Evolutionary conservation across 257 asterid species (phyloP).

Genomic region (Linderniella brevidens): DNA sequence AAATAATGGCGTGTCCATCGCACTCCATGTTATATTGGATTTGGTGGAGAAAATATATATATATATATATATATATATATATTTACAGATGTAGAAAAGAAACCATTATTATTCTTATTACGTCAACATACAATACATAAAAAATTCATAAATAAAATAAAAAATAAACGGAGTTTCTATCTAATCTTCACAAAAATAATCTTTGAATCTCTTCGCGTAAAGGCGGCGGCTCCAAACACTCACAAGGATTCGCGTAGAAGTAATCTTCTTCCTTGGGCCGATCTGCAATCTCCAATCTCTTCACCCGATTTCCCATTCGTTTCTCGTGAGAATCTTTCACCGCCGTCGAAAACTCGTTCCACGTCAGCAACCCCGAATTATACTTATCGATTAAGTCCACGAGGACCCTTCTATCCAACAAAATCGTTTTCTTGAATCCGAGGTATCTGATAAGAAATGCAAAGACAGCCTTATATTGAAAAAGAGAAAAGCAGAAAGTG

Average conservation of each 20-base stretch:
- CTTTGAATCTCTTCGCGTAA: too few relatives aligned
- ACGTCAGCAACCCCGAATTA: constrained; percentile 34
- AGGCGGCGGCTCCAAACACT: constrained; percentile 44
- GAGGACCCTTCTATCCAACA: constrained; percentile 56
- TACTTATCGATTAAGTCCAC: constrained; percentile 65
- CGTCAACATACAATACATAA: too few relatives aligned
- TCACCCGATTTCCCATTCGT: constrained; percentile 76
- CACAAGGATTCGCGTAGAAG: constrained; percentile 86
- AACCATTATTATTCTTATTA: too few relatives aligned
- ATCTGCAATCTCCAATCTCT: constrained; percentile 60
- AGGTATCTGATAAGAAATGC: constrained; percentile 45
- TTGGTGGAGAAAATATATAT: too few relatives aligned
- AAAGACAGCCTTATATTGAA: background rate
- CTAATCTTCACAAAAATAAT: too few relatives aligned
- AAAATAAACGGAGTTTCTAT: too few relatives aligned
- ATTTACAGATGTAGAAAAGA: too few relatives aligned
- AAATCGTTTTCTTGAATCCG: constrained; percentile 75
- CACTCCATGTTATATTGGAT: too few relatives aligned
- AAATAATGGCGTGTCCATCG: too few relatives aligned
- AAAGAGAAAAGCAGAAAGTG: background rate
- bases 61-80: too few relatives aligned
- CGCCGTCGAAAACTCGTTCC: constrained; percentile 84
- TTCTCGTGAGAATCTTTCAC: constrained; percentile 55
- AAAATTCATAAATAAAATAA: too few relatives aligned
- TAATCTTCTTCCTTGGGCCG: constrained; percentile 98